Evolutionary conservation across 768 basidiomycete genomes (phyloP), one percentile per base, ranked within the genome.

Genomic region (Auriscalpium microsporum): DNA sequence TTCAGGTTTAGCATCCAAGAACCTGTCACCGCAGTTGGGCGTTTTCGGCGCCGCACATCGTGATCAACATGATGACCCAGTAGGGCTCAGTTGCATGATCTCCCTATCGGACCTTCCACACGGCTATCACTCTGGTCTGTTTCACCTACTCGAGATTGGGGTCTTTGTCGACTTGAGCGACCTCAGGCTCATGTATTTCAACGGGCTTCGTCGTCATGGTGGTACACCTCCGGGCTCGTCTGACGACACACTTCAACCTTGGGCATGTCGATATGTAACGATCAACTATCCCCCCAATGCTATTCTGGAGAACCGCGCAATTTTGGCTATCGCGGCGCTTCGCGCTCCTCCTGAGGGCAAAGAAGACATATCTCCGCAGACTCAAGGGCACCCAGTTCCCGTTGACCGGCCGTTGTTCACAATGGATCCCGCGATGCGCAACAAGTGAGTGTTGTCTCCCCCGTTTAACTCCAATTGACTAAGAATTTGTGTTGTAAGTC

Each of bases 281-380:
- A 17, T 42, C 40, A 13, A 17, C 7, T 42, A 42, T 17, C 40
- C 40, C 11, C n/a, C 40, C 13, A 13, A 11, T 42, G 40, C 40
- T 2, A 7, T 42, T 2, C 13, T 42, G 2, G 40, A 42, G n/a
- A 17, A 42, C 7, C 40, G n/a, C 40, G 40, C 13, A 13, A 42
- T 42, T 7, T 3, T 17, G 11, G 40, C 7, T 17, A 11, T 42
- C 13, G 40, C 64, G 19, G 4, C 65, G 38, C 53, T 61, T 14
- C 5, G 10, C 10, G 1, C 33, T 8, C 1, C 6, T 8, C 1
- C 14, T 10, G 16, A 48, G 65, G 70, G 46, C 68, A 71, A 13
- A 8, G 23, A 28, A 28, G 23, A 28, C 23, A 5, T 28, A 2
- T 3, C 2, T 28, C 23, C 23, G 5, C 23, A 28, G 23, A 5